Evolutionary conservation across 495 filamentous ascomycete genomes (phyloP).

Genomic region (Penicillium odoratum): DNA sequence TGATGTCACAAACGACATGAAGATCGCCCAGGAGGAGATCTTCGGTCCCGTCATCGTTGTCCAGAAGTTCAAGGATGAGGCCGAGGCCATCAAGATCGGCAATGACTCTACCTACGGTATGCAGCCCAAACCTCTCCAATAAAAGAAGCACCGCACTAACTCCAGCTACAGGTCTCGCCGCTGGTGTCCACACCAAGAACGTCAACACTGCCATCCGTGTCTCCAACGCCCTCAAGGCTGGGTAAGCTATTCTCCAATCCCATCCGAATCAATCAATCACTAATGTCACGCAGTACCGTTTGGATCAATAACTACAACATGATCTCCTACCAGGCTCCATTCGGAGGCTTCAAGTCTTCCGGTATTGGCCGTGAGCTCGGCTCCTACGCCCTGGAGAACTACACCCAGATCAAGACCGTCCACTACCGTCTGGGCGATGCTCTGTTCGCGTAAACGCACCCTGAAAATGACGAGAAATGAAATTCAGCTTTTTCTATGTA

Average conservation of each 20-base stretch:
- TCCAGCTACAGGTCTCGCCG: slow-evolving; percentile 64
- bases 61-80: slow-evolving; percentile 89
- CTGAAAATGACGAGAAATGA: slow-evolving; percentile 15
- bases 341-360: slow-evolving; percentile 91
- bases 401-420: slow-evolving; percentile 79
- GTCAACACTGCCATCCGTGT: slow-evolving; percentile 92
- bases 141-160: background rate
- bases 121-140: background rate
- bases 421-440: slow-evolving; percentile 63
- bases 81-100: slow-evolving; percentile 76
- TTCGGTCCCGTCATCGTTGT: slow-evolving; percentile 94
- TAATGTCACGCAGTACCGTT: slow-evolving; percentile 59
- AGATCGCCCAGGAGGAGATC: slow-evolving; percentile 98
- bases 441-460: slow-evolving; percentile 49
- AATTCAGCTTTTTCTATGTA: slow-evolving; percentile 11
- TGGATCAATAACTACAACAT: slow-evolving; percentile 96
- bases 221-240: slow-evolving; percentile 76
- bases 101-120: slow-evolving; percentile 76
- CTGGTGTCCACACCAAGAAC: slow-evolving; percentile 89
- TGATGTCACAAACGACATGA: slow-evolving; percentile 86
- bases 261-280: slow-evolving; percentile 1
- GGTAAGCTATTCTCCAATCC: slow-evolving; percentile 36
- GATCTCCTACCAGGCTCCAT: slow-evolving; percentile 77
- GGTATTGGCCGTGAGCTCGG: slow-evolving; percentile 95
- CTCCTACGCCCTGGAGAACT: slow-evolving; percentile 89